A percentile compares a stretch with the other conserved stretches of the same genome.
phyloP scores from a whole-genome alignment of 179 eudicot species.

The Amaranthus tricolor region DNA sequence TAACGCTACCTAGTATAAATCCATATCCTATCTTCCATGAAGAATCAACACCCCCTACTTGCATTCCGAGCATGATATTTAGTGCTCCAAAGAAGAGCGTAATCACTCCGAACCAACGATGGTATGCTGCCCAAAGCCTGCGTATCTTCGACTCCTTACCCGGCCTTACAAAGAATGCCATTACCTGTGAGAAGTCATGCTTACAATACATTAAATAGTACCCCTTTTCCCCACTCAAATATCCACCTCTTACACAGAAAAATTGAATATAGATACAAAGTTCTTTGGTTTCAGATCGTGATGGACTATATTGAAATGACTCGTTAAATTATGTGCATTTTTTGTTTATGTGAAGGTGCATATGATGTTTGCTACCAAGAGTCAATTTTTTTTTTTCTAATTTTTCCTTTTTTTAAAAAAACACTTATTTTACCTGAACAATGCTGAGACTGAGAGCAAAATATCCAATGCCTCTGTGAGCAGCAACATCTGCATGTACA shows the following conservation, averaged over 20 bases:
- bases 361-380: too few relatives aligned
- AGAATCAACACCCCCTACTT: conserved; percentile 59
- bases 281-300: too few relatives aligned
- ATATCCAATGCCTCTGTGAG: conserved; percentile 89
- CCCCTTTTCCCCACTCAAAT: too few relatives aligned
- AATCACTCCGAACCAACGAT: conserved; percentile 69
- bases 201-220: too few relatives aligned
- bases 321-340: too few relatives aligned
- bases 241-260: too few relatives aligned
- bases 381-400: too few relatives aligned
- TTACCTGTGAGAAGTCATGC: conserved; percentile 38
- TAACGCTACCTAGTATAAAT: conserved; percentile 49
- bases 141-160: conserved; percentile 69
- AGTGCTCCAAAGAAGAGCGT: conserved; percentile 78
- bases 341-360: too few relatives aligned
- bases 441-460: conserved; percentile 65
- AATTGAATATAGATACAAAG: too few relatives aligned
- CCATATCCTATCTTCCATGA: conserved; percentile 89
- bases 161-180: conserved; percentile 87
- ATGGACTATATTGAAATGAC: too few relatives aligned
- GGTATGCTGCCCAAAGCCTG: conserved; percentile 77
- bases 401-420: too few relatives aligned
- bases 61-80: conserved; percentile 76
- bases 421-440: conserved; percentile 55
- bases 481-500: conserved; percentile 51